Conservation (phyloP, 805 yeast species). For the Nakazawaea pomicola region DNA sequence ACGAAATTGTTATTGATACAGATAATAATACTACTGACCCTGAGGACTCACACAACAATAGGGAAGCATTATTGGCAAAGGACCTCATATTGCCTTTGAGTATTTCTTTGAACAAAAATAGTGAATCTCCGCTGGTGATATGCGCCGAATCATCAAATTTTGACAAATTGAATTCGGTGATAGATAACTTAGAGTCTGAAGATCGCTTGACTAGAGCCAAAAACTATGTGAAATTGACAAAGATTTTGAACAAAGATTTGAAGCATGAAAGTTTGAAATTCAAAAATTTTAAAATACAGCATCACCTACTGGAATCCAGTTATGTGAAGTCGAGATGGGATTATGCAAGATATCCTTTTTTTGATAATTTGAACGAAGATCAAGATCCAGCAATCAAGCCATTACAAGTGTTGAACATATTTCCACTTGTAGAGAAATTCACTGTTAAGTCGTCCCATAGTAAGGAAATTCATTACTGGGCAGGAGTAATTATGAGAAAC, state of each 20-base stretch:
- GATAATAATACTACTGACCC: slow-evolving; percentile 14
- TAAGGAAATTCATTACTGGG: slow-evolving; percentile 89
- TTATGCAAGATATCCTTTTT: slow-evolving; percentile 32
- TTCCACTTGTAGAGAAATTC: slow-evolving; percentile 89
- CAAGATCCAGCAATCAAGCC: slow-evolving; percentile 38
- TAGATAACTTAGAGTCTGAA: background rate
- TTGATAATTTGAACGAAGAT: slow-evolving; percentile 19
- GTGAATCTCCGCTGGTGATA: background rate
- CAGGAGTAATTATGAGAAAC: slow-evolving; percentile 95
- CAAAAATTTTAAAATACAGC: slow-evolving; percentile 19
- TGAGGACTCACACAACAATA: too few species aligned
- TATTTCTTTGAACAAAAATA: background rate
- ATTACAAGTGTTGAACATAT: slow-evolving; percentile 56
- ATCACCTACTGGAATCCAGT: slow-evolving; percentile 18
- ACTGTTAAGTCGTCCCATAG: slow-evolving; percentile 63
- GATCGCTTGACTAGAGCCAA: slow-evolving; percentile 8
- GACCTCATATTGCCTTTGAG: slow-evolving; percentile 11
- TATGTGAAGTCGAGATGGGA: slow-evolving; percentile 32
- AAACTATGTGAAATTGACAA: slow-evolving; percentile 14
- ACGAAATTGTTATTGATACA: slow-evolving; percentile 23
- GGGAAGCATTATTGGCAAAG: too few species aligned
- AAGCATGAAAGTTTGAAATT: slow-evolving; percentile 20
- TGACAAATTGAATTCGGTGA: background rate
- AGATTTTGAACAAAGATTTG: slow-evolving; percentile 12
- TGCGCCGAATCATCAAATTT: slow-evolving; percentile 9